Percentiles rank a stretch among this genome's conserved stretches.
Evolutionary conservation across 352 stramenopile species (phyloP).

Genomic region (Globisporangium yorkense): DNA sequence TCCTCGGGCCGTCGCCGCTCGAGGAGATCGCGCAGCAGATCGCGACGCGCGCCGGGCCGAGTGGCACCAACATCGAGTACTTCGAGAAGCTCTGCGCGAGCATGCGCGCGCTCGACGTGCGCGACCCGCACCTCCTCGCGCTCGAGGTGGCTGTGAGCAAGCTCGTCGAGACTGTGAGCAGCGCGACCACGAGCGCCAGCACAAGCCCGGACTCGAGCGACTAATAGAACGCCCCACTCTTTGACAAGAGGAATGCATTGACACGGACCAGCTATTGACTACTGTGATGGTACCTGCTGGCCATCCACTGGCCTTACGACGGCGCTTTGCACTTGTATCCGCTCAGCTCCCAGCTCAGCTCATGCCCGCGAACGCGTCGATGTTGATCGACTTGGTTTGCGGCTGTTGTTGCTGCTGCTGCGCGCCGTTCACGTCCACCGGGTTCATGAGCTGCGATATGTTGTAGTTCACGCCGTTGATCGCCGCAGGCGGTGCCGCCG

Average conservation of each 20-base stretch:
- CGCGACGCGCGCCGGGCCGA: constrained; percentile 56
- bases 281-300: not conserved
- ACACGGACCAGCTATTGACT: not conserved
- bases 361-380: constrained; percentile 72
- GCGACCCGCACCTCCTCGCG: constrained; percentile 65
- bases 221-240: not conserved
- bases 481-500: not conserved
- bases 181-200: not conserved
- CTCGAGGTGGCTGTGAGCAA: constrained; percentile 65
- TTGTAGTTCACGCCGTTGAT: constrained; percentile 57
- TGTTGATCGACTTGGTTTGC: constrained; percentile 72
- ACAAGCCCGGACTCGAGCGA: not conserved
- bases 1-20: constrained; percentile 62
- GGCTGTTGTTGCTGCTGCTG: constrained; percentile 15
- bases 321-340: not conserved
- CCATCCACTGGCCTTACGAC: not conserved
- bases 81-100: constrained; percentile 74
- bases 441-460: constrained; percentile 83
- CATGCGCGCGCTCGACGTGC: constrained; percentile 71
- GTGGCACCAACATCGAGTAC: constrained; percentile 83
- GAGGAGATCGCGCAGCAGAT: constrained; percentile 81
- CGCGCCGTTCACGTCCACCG: constrained; percentile 47
- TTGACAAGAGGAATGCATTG: not conserved
- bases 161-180: constrained; percentile 5
- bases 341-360: constrained; percentile 8